Conservation (phyloP, 2,329 filamentous ascomycete genomes). For the Zymoseptoria crescenta region DNA sequence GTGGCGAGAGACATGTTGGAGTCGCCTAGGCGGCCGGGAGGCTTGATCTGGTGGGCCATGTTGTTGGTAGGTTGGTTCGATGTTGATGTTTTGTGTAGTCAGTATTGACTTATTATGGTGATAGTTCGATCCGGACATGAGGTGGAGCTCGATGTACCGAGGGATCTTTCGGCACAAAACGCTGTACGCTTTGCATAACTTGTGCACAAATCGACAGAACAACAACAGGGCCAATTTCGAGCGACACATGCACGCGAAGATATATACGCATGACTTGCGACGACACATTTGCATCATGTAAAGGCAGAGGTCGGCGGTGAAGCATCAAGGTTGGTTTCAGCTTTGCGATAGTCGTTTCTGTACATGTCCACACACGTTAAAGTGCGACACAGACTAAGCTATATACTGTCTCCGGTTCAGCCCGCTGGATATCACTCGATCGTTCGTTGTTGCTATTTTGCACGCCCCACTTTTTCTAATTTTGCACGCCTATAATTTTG, state of each 20-base stretch:
- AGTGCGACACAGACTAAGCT: neutral
- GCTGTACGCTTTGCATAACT: neutral
- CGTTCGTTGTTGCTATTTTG: too few relatives aligned
- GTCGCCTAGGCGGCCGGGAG: slow-evolving; percentile 20
- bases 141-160: neutral
- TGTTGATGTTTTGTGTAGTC: neutral
- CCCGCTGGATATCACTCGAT: too few relatives aligned
- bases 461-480: too few relatives aligned
- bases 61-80: neutral
- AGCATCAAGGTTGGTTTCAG: neutral
- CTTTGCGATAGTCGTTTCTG: neutral
- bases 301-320: too few relatives aligned
- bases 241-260: neutral
- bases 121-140: neutral
- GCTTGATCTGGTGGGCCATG: slow-evolving; percentile 6
- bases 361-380: neutral
- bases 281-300: neutral
- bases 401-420: too few relatives aligned
- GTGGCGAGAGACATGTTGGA: slow-evolving; percentile 18
- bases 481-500: too few relatives aligned
- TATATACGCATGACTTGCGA: neutral
- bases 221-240: neutral
- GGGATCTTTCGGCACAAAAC: neutral
- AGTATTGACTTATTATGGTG: neutral
- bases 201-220: neutral